Percentiles rank a stretch among this genome's conserved stretches.
Evolutionary conservation across 202 grass and related monocot genomes (phyloP).

Genomic region (Dendrocalamus latiflorus): DNA sequence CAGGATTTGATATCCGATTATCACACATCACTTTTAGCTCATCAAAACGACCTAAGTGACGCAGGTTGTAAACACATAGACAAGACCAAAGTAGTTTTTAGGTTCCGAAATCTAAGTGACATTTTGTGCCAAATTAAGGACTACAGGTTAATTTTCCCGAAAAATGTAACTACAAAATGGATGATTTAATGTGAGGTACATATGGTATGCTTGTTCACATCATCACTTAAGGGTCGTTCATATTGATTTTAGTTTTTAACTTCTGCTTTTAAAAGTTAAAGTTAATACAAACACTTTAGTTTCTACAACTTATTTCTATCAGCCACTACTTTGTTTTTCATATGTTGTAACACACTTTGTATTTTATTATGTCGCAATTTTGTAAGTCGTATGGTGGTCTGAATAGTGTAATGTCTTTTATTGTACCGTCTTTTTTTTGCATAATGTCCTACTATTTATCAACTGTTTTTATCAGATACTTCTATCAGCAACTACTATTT

Average conservation of each 20-base stretch:
- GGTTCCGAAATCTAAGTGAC: background rate
- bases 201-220: no score
- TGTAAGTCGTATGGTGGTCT: no score
- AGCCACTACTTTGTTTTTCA: no score
- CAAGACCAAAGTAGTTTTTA: background rate
- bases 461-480: rapidly evolving
- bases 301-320: no score
- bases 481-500: no score
- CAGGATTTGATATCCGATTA: background rate
- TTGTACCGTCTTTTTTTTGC: no score
- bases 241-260: no score
- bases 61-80: background rate
- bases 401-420: no score
- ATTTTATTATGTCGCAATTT: no score
- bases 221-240: background rate
- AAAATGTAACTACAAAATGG: background rate
- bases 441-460: no score
- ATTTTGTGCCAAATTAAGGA: background rate
- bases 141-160: background rate
- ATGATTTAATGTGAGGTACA: background rate
- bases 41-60: background rate
- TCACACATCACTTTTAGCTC: background rate
- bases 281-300: rapidly evolving
- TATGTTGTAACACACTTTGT: no score
- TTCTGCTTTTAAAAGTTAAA: no score